Conservation (phyloP, 164 flowering plant genomes). For the Pachysandra terminalis region DNA sequence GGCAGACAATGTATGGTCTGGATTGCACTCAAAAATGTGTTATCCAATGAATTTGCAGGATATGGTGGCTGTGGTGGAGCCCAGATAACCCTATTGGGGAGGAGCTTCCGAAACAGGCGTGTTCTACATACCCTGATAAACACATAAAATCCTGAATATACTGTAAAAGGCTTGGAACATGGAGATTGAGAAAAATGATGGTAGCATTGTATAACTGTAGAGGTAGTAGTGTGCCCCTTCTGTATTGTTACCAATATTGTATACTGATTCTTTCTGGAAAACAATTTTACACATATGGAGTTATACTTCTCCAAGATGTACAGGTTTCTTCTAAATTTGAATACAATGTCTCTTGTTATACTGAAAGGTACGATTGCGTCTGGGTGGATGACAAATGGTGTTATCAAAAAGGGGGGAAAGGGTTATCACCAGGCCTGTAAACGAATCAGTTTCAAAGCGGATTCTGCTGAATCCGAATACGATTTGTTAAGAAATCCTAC, state of each 20-base stretch:
- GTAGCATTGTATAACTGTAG: no score
- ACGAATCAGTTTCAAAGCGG: no score
- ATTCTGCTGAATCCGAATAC: no score
- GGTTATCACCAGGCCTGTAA: no score
- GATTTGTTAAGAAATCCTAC: no score
- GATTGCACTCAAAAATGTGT: conserved; percentile 70
- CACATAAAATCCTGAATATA: neutral
- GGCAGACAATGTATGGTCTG: conserved; percentile 90
- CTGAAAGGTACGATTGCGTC: no score
- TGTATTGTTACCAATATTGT: neutral
- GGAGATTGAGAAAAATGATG: no score
- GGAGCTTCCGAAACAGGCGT: conserved; percentile 2
- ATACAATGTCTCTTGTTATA: no score
- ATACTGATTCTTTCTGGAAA: neutral
- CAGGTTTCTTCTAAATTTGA: no score
- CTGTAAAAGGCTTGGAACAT: neutral
- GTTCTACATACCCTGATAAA: neutral
- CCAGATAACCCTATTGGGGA: conserved; percentile 10
- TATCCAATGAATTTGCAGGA: conserved; percentile 76
- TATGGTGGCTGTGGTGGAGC: conserved; percentile 34
- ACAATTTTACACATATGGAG: neutral
- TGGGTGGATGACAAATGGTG: no score
- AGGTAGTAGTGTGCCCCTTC: neutral
- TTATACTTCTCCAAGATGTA: no score
- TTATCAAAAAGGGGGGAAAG: no score